A percentile compares a stretch with the other conserved stretches of the same genome.
Conservation (phyloP, 257 asterid genomes). For the Lavandula angustifolia region DNA sequence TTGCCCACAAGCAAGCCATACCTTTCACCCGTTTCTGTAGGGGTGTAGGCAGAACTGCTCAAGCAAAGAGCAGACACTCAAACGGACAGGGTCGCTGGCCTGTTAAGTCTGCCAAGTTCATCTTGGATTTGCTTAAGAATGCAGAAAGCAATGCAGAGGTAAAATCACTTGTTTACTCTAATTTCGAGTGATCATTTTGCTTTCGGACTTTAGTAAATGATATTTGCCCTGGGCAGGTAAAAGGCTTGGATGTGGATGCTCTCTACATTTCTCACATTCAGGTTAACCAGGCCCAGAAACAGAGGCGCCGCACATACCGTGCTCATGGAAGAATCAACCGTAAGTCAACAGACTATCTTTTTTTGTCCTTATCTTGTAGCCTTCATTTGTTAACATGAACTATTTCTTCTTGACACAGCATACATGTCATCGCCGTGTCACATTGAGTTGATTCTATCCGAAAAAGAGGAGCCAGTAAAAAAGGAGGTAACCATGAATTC, state of each 20-base stretch:
- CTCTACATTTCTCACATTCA: slow-evolving; percentile 89
- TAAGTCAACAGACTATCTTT: slow-evolving; percentile 18
- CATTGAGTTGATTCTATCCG: slow-evolving; percentile 71
- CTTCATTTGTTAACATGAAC: background rate
- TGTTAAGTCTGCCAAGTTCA: slow-evolving; percentile 66
- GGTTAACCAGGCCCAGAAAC: slow-evolving; percentile 88
- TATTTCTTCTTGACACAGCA: slow-evolving; percentile 36
- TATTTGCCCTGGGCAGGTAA: slow-evolving; percentile 48
- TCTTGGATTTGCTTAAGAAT: slow-evolving; percentile 69
- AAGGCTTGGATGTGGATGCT: slow-evolving; percentile 89
- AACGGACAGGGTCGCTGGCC: slow-evolving; percentile 86
- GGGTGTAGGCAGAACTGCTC: slow-evolving; percentile 79
- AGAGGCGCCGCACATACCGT: slow-evolving; percentile 85
- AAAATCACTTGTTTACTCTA: background rate
- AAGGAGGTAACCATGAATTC: slow-evolving; percentile 54
- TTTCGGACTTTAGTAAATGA: background rate
- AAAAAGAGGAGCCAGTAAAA: slow-evolving; percentile 74
- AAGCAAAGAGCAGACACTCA: slow-evolving; percentile 70
- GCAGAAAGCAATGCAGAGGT: slow-evolving; percentile 85
- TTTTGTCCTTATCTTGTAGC: background rate
- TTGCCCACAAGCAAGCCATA: slow-evolving; percentile 69
- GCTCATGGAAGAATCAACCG: slow-evolving; percentile 86
- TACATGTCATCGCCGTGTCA: slow-evolving; percentile 95
- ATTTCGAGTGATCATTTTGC: background rate
- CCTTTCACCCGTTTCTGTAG: slow-evolving; percentile 76